Evolutionary conservation across 768 basidiomycete genomes (phyloP), one percentile per base, ranked within the genome.

Genomic region (Epithele typhae): DNA sequence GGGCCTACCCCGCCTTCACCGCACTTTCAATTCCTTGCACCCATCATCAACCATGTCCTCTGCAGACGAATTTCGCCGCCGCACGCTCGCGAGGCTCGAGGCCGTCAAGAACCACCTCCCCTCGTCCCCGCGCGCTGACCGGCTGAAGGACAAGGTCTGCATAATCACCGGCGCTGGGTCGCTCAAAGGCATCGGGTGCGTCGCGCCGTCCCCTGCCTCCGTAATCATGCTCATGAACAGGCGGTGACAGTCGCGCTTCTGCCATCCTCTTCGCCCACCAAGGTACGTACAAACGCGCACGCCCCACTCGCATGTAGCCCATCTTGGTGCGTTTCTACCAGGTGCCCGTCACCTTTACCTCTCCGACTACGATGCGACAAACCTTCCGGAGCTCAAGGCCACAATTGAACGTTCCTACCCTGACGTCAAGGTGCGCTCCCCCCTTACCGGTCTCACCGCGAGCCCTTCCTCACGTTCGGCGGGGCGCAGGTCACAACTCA

Each of bases 101-200:
- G 76, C 76, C 56, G 79, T 92, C 45, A 81, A 83, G 61, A 70
- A 76, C 0, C 90, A 92, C 49, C 72, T 92, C 30, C 62, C 72
- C 35, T 69, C 64, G 22, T 57, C 78, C 18, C 71, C 81, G 24
- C 75, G 82, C 34, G 66, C 71, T 23, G 69, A 66, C 17, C 74
- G 81, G 56, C 73, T 94, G 53, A 74, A 73, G 59, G 81, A 75
- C 52, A 94, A 92, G 64, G 88, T 93, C 21, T 89, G 85, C 57
- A 74, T 95, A 46, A 77, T 95, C 56, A 95, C 93, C 0, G 93
- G 93, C 15, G 91, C 85, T 24, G 86, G 87, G 24, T 92, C 90
- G 17, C 60, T 86, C 54, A 83, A 84, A 61, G 93, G 93, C 15
- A 96, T 96, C 50, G 93, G 93, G 85, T 93, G 67, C 54, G 78